phyloP scores from a whole-genome alignment of 106 monocot genomes.

The Alisma plantagoaquatica region DNA sequence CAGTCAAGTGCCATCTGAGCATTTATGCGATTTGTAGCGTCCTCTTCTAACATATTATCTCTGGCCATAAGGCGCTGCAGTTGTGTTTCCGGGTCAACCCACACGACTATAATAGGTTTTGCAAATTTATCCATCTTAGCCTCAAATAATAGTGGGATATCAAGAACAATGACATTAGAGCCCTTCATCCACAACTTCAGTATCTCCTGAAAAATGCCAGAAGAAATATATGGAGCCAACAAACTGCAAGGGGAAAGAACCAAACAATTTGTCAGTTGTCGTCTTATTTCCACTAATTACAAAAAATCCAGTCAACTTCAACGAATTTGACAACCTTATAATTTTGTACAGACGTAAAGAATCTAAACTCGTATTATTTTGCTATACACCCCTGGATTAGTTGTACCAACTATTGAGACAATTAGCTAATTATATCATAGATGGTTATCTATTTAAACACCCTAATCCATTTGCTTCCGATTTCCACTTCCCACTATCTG shows the following conservation, averaged over 20 bases:
- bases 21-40: conserved; percentile 45
- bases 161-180: conserved; percentile 46
- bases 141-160: conserved; percentile 74
- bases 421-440: too few relatives aligned
- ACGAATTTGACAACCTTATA: too few relatives aligned
- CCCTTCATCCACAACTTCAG: conserved; percentile 69
- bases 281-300: too few relatives aligned
- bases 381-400: too few relatives aligned
- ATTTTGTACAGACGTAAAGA: too few relatives aligned
- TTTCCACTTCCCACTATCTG: too few relatives aligned
- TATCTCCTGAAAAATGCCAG: conserved; percentile 52
- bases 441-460: too few relatives aligned
- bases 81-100: conserved; percentile 63
- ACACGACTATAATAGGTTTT: conserved; percentile 56
- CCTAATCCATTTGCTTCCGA: too few relatives aligned
- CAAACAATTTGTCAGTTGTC: too few relatives aligned
- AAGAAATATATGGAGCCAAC: conserved; percentile 66
- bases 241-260: conserved; percentile 24
- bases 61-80: conserved; percentile 44
- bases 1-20: conserved; percentile 45
- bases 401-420: too few relatives aligned
- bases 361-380: too few relatives aligned
- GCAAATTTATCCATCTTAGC: conserved; percentile 59
- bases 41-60: conserved; percentile 53
- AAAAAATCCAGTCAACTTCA: too few relatives aligned